These are phyloP conservation scores for Melanogaster broomeanus DNA, from an alignment of 768 basidiomycete species.

Conservation along the genomic window DNA sequence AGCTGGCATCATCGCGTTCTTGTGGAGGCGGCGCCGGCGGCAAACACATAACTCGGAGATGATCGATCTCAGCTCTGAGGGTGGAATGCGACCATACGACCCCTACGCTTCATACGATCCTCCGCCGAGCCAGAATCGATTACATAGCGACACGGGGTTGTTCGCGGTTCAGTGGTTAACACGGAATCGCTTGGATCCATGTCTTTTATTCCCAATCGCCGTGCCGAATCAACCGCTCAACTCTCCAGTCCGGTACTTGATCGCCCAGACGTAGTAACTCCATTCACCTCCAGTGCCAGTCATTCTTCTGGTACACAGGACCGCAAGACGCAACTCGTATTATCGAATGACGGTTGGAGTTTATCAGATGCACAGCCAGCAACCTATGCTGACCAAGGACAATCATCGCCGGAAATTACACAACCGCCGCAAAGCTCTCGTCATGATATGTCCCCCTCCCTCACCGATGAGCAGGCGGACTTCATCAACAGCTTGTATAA, in stretches of 20 bases:
- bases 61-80: conserved; percentile 6
- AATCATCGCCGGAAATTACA: neutral
- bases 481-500: conserved; percentile 23
- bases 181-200: neutral
- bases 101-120: conserved; percentile 1
- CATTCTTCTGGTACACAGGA: neutral
- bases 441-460: conserved; percentile 7
- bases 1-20: neutral
- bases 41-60: neutral
- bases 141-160: neutral
- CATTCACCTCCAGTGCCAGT: conserved; percentile 9
- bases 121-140: neutral
- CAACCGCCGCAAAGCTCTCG: neutral
- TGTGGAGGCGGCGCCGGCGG: conserved; percentile 14
- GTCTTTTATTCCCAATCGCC: conserved; percentile 14
- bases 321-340: conserved; percentile 2
- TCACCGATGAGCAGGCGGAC: conserved; percentile 28
- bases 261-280: neutral
- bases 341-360: conserved; percentile 3
- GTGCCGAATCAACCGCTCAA: neutral
- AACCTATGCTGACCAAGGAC: neutral
- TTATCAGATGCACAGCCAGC: neutral
- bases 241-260: neutral
- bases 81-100: neutral
- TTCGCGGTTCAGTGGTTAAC: neutral